These are phyloP conservation scores for Brassica incana DNA, from an alignment of 345 rosid species.

Conservation along the genomic window DNA sequence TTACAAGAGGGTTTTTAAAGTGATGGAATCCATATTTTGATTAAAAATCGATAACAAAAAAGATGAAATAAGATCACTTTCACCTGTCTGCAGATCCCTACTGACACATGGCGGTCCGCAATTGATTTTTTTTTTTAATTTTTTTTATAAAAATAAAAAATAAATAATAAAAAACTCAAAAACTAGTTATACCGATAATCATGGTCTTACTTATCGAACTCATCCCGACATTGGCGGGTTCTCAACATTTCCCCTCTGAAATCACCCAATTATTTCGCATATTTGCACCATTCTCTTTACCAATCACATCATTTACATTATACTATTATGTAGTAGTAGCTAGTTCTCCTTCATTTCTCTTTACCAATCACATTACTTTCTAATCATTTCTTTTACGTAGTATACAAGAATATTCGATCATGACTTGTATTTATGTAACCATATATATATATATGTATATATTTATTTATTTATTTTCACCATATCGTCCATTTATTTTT, in stretches of 20 bases:
- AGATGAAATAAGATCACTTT: too few species aligned
- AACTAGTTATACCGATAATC: too few species aligned
- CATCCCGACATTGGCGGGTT: constrained; percentile 2
- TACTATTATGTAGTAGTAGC: neutral
- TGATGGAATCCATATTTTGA: too few species aligned
- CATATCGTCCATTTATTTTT: neutral
- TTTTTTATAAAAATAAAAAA: too few species aligned
- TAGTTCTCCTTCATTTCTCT: neutral
- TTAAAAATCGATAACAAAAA: too few species aligned
- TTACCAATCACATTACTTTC: neutral
- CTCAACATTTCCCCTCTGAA: neutral
- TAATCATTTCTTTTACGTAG: constrained; percentile 1
- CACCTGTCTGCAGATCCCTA: too few species aligned
- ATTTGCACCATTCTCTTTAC: constrained; percentile 3
- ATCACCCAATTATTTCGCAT: neutral
- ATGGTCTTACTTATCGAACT: constrained; percentile 24
- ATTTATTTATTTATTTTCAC: neutral
- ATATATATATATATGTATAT: neutral
- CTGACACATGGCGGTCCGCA: too few species aligned
- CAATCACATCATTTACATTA: constrained; percentile 14
- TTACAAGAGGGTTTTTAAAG: too few species aligned
- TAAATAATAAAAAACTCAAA: too few species aligned
- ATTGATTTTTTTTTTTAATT: too few species aligned
- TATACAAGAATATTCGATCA: neutral
- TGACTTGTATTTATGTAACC: neutral